phyloP scores from a whole-genome alignment of 129 eudicot species.

The Daucus carota region DH1_v3.0 NC_030381.2:18846001-18846500 shows the following conservation, averaged over 20 bases:
- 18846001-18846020: background rate
- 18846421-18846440: slow-evolving; percentile 31
- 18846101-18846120: background rate
- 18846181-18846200: too few relatives aligned
- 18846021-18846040: background rate
- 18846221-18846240: too few relatives aligned
- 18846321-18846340: background rate
- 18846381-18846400: too few relatives aligned
- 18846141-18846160: too few relatives aligned
- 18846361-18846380: too few relatives aligned
- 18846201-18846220: too few relatives aligned
- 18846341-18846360: too few relatives aligned
- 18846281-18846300: background rate
- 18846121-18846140: background rate
- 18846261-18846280: background rate
- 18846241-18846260: background rate
- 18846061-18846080: background rate
- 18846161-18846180: too few relatives aligned
- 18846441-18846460: slow-evolving; percentile 91
- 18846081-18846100: background rate
- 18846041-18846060: background rate
- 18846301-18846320: background rate
- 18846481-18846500: too few relatives aligned
- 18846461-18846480: too few relatives aligned
- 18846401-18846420: background rate